phyloP scores from a whole-genome alignment of 2,329 filamentous ascomycete genomes.

The Stachybotrys chartarum region DNA sequence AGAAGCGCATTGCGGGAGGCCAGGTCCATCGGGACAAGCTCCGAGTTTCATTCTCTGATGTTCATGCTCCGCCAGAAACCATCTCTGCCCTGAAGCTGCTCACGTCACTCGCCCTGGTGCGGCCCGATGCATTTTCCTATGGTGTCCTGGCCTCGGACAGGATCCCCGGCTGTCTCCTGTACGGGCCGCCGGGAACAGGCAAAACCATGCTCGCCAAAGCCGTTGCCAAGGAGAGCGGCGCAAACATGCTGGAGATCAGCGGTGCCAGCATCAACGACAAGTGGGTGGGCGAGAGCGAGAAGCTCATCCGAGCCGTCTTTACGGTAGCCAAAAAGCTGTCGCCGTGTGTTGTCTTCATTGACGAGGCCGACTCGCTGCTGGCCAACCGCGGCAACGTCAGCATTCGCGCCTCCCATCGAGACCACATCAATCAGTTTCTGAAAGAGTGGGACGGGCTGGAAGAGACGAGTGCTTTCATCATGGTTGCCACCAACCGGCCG shows the following conservation, averaged over 20 bases:
- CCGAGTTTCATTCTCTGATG: conserved; percentile 78
- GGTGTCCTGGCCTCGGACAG: conserved; percentile 87
- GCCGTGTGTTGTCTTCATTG: conserved; percentile 92
- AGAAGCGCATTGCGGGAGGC: conserved; percentile 74
- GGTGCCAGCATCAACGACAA: conserved; percentile 92
- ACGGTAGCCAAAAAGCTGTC: conserved; percentile 83
- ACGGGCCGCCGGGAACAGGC: conserved; percentile 78
- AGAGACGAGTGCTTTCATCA: conserved; percentile 83
- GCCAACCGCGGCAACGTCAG: conserved; percentile 63
- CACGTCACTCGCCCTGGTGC: conserved; percentile 76
- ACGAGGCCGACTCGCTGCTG: conserved; percentile 91
- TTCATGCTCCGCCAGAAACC: conserved; percentile 75
- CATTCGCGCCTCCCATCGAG: conserved; percentile 66
- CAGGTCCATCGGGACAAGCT: conserved; percentile 78
- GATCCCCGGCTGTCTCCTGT: conserved; percentile 82
- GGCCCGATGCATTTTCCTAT: conserved; percentile 93
- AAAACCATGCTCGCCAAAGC: conserved; percentile 66
- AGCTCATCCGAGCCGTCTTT: conserved; percentile 91
- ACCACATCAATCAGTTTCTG: conserved; percentile 94
- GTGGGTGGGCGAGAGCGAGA: conserved; percentile 93
- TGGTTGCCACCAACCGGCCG: conserved; percentile 94
- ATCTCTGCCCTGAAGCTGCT: conserved; percentile 83
- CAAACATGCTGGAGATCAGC: conserved; percentile 77
- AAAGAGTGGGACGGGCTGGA: conserved; percentile 93
- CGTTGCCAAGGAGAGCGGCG: conserved; percentile 60